phyloP scores from a whole-genome alignment of 495 filamentous ascomycete genomes.

The Penicillium flavigenum region DNA sequence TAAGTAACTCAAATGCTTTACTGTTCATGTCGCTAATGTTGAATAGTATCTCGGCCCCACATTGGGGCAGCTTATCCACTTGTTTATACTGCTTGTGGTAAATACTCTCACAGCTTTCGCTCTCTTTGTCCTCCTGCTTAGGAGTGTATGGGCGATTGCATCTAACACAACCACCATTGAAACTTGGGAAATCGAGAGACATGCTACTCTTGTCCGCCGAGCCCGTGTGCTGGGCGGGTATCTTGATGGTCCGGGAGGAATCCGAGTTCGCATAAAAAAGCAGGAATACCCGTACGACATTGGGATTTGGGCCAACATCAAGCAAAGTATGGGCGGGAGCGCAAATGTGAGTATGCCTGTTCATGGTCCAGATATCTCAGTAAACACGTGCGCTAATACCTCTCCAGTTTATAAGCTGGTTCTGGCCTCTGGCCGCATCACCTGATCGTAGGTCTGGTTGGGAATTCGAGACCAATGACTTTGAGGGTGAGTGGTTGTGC shows the following conservation, averaged over 20 bases:
- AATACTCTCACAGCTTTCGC: slow-evolving; percentile 64
- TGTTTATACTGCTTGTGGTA: slow-evolving; percentile 62
- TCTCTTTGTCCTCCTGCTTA: slow-evolving; percentile 62
- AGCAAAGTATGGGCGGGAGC: slow-evolving; percentile 69
- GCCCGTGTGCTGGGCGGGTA: slow-evolving; percentile 57
- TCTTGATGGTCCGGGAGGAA: slow-evolving; percentile 61
- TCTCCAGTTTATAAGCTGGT: slow-evolving; percentile 54
- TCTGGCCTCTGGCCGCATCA: slow-evolving; percentile 61
- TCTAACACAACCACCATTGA: slow-evolving; percentile 84
- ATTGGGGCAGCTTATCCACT: slow-evolving; percentile 56
- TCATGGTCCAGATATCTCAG: background rate
- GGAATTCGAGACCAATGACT: slow-evolving; percentile 78
- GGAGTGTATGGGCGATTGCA: slow-evolving; percentile 56
- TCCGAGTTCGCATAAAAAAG: slow-evolving; percentile 52
- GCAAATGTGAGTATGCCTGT: slow-evolving; percentile 35
- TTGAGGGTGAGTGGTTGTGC: slow-evolving; percentile 62
- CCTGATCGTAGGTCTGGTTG: slow-evolving; percentile 58
- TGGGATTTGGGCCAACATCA: slow-evolving; percentile 78
- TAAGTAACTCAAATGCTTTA: slow-evolving; percentile 31
- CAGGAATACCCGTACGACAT: slow-evolving; percentile 93
- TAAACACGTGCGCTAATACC: slow-evolving; percentile 6
- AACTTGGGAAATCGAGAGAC: slow-evolving; percentile 86
- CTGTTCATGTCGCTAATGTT: slow-evolving; percentile 13
- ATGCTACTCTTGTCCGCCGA: slow-evolving; percentile 68
- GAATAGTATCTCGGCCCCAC: slow-evolving; percentile 74